Evolutionary conservation across 352 stramenopile species (phyloP).

Genomic region (Pythium oligandrum): DNA sequence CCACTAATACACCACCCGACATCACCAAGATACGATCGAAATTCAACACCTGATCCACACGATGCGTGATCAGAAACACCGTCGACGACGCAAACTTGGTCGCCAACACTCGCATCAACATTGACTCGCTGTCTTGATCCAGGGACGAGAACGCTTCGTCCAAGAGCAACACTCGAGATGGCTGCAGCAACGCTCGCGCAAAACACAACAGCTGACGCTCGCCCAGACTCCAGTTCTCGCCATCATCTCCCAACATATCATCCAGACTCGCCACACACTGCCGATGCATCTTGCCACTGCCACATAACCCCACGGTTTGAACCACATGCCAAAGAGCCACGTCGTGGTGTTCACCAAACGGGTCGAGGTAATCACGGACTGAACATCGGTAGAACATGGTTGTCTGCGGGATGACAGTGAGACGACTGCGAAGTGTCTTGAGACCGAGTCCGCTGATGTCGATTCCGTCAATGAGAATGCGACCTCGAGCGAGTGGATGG

Average conservation of each 20-base stretch:
- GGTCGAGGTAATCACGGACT: conserved; percentile 86
- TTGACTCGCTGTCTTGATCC: conserved; percentile 59
- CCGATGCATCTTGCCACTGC: not conserved
- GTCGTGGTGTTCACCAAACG: conserved; percentile 63
- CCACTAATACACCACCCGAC: conserved; percentile 3
- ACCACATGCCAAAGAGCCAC: conserved; percentile 23
- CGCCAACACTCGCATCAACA: conserved; percentile 79
- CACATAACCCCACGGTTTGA: conserved; percentile 12
- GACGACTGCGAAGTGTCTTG: conserved; percentile 7
- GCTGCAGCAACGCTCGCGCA: conserved; percentile 15
- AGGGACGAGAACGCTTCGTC: conserved; percentile 42
- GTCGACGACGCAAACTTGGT: conserved; percentile 26
- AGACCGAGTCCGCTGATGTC: conserved; percentile 37
- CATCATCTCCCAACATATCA: conserved; percentile 44
- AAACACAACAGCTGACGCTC: conserved; percentile 28
- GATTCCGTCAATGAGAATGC: conserved; percentile 77
- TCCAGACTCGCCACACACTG: conserved; percentile 5
- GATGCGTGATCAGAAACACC: conserved; percentile 17
- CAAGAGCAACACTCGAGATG: conserved; percentile 25
- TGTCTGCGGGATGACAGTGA: conserved; percentile 68
- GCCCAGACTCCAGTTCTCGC: conserved; percentile 25
- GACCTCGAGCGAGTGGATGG: conserved; percentile 22
- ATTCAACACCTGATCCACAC: conserved; percentile 11
- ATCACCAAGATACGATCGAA: conserved; percentile 21
- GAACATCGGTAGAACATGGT: conserved; percentile 85